Base-by-base conservation (phyloP, 2,329 filamentous ascomycete species). In the Curvularia eragrostidis region DNA sequence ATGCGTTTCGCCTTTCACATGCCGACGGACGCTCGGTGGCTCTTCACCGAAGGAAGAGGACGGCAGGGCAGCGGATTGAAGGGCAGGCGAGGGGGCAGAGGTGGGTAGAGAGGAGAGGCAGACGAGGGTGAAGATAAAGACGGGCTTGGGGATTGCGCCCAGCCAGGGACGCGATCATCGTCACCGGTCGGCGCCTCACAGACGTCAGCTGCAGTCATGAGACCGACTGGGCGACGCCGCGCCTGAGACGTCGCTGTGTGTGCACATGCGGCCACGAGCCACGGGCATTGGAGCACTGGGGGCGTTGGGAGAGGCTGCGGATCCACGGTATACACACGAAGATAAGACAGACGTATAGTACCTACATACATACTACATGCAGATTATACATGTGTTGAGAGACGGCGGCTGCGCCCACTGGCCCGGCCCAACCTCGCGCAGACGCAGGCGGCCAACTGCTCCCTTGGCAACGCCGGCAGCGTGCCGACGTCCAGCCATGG, bases 121-220 rank as follows among this genome's bases (percentile, higher is more conserved):
- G n/a, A 34, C 32, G 34, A 36, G 15, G 34, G 7, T 6, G 15
- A 26, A 26, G 24, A 26, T 26, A 26, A 26, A 26, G 24, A 26
- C 24, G 24, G 24, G 24, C 24, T 26, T 26, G 24, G 24, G 24
- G n/a, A n/a, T 26, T 26, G 47, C 52, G 53, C 53, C 54, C 50
- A 55, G 43, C 34, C 21, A 48, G 39, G 52, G 43, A 49, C 56
- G 44, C 36, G 48, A 30, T 54, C 53, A 58, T 30, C 39, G 61
- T 62, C 59, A 62, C 58, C 52, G 58, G 52, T 49, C 54, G 49
- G 52, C 54, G 49, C 54, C 48, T 56, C 54, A 48, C 54, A 43
- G 49, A 46, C 49, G 39, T 52, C 50, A 52, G 52, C 32, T 34
- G 32, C 32, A 12, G 32, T 34, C 32, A 34, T 34, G 32, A 5